These are phyloP conservation scores for Kluyveromyces siamensis DNA, from an alignment of 805 yeast species.

Conservation along the genomic window DNA sequence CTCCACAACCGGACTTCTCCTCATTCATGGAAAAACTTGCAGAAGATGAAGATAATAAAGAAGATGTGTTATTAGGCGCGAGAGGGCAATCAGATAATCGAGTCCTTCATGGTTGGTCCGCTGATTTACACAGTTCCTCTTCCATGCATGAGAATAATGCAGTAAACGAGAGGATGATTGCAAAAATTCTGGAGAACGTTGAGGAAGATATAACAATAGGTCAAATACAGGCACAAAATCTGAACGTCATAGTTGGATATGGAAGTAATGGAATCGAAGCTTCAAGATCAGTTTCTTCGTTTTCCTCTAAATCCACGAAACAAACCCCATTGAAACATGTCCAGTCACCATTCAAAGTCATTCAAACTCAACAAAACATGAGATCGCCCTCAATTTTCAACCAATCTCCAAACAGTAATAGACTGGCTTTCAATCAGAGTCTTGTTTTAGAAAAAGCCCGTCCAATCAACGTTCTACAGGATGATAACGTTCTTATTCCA, in stretches of 20 bases:
- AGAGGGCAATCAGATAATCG: background rate
- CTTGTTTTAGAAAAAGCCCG: background rate
- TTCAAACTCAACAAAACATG: background rate
- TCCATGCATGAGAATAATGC: background rate
- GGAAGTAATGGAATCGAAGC: background rate
- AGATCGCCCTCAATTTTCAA: background rate
- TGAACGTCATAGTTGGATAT: background rate
- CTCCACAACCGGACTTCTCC: background rate
- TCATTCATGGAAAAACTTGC: background rate
- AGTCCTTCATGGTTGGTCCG: background rate
- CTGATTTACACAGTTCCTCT: background rate
- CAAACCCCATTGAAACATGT: background rate
- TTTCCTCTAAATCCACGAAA: background rate
- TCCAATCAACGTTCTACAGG: background rate
- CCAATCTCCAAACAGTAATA: background rate
- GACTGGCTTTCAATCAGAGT: background rate
- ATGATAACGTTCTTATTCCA: no score
- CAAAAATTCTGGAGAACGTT: background rate
- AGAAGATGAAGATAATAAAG: background rate
- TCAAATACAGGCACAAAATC: background rate
- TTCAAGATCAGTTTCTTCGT: background rate
- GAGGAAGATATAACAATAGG: background rate
- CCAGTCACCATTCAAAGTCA: background rate
- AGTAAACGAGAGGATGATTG: background rate
- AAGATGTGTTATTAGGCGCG: background rate